phyloP scores from a whole-genome alignment of 139 green algal genomes.

The Chlamydomonas urium region DNA sequence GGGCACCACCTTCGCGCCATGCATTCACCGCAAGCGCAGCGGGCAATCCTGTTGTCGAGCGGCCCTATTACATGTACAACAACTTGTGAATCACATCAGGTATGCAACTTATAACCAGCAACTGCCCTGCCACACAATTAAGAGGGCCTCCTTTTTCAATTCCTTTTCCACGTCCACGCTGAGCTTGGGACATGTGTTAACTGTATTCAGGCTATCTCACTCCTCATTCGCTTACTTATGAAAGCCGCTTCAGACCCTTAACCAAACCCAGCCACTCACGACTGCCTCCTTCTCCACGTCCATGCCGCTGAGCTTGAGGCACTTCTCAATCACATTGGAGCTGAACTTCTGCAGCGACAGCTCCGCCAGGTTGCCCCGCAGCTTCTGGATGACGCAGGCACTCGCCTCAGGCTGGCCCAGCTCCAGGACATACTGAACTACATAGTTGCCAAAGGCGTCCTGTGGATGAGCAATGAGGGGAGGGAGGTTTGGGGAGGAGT shows the following conservation, averaged over 20 bases:
- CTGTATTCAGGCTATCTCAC: too few relatives aligned
- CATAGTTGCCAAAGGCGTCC: slow-evolving; percentile 96
- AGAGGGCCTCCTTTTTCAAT: background rate
- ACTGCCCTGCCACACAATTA: background rate
- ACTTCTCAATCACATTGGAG: slow-evolving; percentile 98
- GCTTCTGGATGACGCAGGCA: background rate
- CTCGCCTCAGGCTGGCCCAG: slow-evolving; percentile 74
- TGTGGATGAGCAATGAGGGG: slow-evolving; percentile 43
- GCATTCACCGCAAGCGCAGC: too few relatives aligned
- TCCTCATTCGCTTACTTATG: too few relatives aligned
- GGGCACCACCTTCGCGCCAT: too few relatives aligned
- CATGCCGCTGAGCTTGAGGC: slow-evolving; percentile 88
- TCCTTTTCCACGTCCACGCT: too few relatives aligned
- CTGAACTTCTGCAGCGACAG: slow-evolving; percentile 96
- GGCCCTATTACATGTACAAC: too few relatives aligned
- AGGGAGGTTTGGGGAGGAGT: too few relatives aligned
- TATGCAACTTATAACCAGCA: too few relatives aligned
- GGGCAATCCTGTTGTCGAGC: too few relatives aligned
- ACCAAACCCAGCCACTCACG: background rate
- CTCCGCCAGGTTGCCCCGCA: slow-evolving; percentile 70
- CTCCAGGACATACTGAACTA: slow-evolving; percentile 98
- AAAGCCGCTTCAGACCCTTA: background rate
- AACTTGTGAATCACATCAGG: too few relatives aligned
- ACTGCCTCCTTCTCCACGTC: slow-evolving; percentile 12
- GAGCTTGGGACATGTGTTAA: background rate